A percentile compares a stretch with the other conserved stretches of the same genome.
phyloP scores from a whole-genome alignment of 129 eudicot species.

The Dittrichia graveolens region DNA sequence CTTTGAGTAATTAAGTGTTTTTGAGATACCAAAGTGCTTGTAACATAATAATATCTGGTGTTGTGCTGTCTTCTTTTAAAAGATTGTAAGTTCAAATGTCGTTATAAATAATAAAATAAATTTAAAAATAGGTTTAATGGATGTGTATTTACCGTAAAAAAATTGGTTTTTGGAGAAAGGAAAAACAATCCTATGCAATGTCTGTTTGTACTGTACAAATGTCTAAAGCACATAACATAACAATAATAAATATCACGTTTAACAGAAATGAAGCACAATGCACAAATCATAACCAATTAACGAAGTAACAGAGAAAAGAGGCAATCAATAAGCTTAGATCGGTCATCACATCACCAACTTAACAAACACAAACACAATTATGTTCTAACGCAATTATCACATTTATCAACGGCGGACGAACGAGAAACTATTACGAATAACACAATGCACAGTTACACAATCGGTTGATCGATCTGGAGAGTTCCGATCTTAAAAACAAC shows the following conservation, averaged over 20 bases:
- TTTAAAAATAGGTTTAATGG: too few relatives aligned
- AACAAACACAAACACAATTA: neutral
- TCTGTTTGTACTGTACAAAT: conserved; percentile 23
- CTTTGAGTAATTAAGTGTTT: too few relatives aligned
- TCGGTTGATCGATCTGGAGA: neutral
- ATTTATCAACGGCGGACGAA: conserved; percentile 21
- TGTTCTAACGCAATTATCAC: neutral
- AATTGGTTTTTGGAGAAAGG: too few relatives aligned
- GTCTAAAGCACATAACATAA: conserved; percentile 18
- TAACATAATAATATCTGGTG: too few relatives aligned
- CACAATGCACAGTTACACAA: conserved; percentile 17
- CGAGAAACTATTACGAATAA: conserved; percentile 3
- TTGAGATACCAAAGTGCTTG: too few relatives aligned
- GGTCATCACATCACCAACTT: neutral
- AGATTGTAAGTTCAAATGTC: too few relatives aligned
- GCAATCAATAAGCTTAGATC: neutral
- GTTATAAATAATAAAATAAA: too few relatives aligned
- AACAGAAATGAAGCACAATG: conserved; percentile 15
- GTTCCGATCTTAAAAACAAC: conserved; percentile 12
- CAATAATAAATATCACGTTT: conserved; percentile 1
- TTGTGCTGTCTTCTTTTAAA: too few relatives aligned
- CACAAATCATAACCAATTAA: conserved; percentile 12
- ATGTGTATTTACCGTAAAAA: too few relatives aligned
- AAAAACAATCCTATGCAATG: too few relatives aligned
- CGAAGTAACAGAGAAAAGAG: conserved; percentile 16